These are phyloP conservation scores for Nidularia pulvinata DNA, from an alignment of 768 basidiomycete genomes.

Conservation along the genomic window DNA sequence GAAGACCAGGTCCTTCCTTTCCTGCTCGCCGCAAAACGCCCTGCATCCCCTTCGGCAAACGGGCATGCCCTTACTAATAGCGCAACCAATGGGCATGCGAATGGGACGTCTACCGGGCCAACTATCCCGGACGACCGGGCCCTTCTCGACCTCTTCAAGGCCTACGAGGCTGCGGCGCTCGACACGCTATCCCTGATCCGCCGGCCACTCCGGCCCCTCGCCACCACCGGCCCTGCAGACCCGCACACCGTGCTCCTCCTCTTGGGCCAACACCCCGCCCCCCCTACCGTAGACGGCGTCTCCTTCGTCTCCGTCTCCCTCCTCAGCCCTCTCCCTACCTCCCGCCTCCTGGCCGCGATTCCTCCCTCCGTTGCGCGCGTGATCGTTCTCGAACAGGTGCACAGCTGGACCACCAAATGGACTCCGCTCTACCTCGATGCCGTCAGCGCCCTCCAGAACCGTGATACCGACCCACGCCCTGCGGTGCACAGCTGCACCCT, in stretches of 20 bases:
- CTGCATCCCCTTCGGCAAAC: constrained; percentile 28
- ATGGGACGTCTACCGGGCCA: constrained; percentile 16
- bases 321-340: constrained; percentile 68
- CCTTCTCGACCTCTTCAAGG: constrained; percentile 36
- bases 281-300: constrained; percentile 52
- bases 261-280: constrained; percentile 52
- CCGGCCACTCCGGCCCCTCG: constrained; percentile 59
- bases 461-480: constrained; percentile 45
- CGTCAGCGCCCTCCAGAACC: constrained; percentile 67
- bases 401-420: constrained; percentile 81
- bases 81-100: constrained; percentile 23
- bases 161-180: constrained; percentile 69
- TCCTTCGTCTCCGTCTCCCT: constrained; percentile 66
- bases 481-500: constrained; percentile 63
- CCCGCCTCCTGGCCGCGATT: constrained; percentile 55
- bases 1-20: constrained; percentile 64
- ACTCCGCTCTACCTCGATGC: constrained; percentile 86
- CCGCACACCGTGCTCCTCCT: constrained; percentile 72
- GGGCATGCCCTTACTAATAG: constrained; percentile 21
- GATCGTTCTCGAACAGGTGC: constrained; percentile 82
- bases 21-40: constrained; percentile 45
- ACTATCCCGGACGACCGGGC: constrained; percentile 17
- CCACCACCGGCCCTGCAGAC: constrained; percentile 46
- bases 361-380: constrained; percentile 65
- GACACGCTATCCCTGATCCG: constrained; percentile 64